phyloP scores from a whole-genome alignment of 352 stramenopile species.

The Globisporangium echinulatum region DNA sequence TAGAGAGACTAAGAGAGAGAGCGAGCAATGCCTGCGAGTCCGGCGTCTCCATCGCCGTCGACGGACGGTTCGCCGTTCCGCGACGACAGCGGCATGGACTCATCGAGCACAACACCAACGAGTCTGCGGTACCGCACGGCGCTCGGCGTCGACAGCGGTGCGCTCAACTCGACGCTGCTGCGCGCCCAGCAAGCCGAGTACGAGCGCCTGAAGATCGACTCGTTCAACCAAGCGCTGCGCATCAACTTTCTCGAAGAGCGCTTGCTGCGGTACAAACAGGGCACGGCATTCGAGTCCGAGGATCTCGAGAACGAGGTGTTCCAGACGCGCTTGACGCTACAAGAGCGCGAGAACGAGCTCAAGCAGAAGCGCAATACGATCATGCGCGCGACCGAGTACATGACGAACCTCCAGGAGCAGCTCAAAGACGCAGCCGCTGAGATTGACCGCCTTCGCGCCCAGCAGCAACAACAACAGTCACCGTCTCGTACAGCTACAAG shows the following conservation, averaged over 20 bases:
- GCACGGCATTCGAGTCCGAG: slow-evolving; percentile 49
- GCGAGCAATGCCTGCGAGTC: neutral
- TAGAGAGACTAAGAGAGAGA: neutral
- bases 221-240: slow-evolving; percentile 33
- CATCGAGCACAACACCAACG: slow-evolving; percentile 2
- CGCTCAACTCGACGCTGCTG: slow-evolving; percentile 10
- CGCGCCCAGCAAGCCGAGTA: slow-evolving; percentile 17
- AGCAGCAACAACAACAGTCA: slow-evolving; percentile 13
- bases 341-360: slow-evolving; percentile 61
- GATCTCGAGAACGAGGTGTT: slow-evolving; percentile 56
- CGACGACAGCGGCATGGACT: slow-evolving; percentile 3
- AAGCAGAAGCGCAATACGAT: slow-evolving; percentile 50
- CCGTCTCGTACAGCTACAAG: slow-evolving; percentile 9
- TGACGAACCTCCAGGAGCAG: slow-evolving; percentile 46
- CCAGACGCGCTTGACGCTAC: slow-evolving; percentile 45
- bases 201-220: slow-evolving; percentile 60
- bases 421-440: slow-evolving; percentile 24
- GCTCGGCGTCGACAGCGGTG: neutral
- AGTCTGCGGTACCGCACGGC: neutral
- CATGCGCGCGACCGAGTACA: slow-evolving; percentile 47
- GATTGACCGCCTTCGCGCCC: slow-evolving; percentile 18
- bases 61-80: slow-evolving; percentile 2
- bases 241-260: slow-evolving; percentile 45
- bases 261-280: slow-evolving; percentile 54
- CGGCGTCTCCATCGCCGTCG: neutral